Base-by-base conservation (phyloP, 1,284 basidiomycete genomes). In the Malassezia sp. region DNA sequence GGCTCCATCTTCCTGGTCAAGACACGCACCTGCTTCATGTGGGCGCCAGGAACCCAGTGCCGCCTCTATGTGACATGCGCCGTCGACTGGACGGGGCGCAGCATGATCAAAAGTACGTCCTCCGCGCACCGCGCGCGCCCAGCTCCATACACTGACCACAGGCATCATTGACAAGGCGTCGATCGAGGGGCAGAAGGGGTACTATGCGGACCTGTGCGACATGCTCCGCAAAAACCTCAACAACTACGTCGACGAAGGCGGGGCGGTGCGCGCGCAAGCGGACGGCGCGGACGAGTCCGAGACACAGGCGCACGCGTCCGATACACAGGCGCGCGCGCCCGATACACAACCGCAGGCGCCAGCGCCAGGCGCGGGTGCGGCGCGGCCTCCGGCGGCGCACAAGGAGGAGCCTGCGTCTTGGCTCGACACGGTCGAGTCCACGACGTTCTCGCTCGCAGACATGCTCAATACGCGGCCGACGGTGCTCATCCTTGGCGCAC, bases 101-200 rank as follows among this genome's bases (percentile, higher is more conserved):
- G 86, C 71, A 95, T 95, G 74, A 85, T 97, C 71, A 91, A 86
- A 17, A n/a, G n/a, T n/a, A n/a, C n/a, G n/a, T n/a, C n/a, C n/a
- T n/a, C n/a, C n/a, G n/a, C n/a, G n/a, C n/a, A n/a, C n/a, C n/a
- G n/a, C n/a, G n/a, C n/a, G n/a, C n/a, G n/a, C n/a, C n/a, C n/a
- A n/a, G n/a, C n/a, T n/a, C n/a, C n/a, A n/a, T n/a, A n/a, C n/a
- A n/a, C n/a, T n/a, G n/a, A n/a, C n/a, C n/a, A n/a, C n/a, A 73
- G 86, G 87, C 45, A 85, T 97, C 61, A 93, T 97, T 63, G 89
- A 95, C 65, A 81, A 79, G 59, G 87, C 84, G 0, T 83, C 80
- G 5, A 81, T 95, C 40, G 90, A 95, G n/a, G 91, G 93, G 2
- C 91, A 97, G 68, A 90, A 84, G 71, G 75, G 77, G 41, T 93